phyloP scores from a whole-genome alignment of 2,329 filamentous ascomycete species.

The Colletotrichum sp. region DNA sequence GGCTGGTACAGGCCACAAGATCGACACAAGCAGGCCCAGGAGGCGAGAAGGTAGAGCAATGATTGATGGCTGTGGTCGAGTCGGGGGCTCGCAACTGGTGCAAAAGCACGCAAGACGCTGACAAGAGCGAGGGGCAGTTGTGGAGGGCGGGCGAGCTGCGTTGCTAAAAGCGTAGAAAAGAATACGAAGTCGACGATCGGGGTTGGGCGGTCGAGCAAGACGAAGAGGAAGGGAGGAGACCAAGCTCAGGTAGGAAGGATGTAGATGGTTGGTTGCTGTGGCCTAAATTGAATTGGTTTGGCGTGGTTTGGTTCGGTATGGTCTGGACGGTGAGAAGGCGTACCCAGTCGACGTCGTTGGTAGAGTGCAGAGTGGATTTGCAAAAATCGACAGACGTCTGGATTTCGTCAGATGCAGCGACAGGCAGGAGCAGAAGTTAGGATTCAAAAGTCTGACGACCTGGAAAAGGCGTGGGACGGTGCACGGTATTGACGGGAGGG shows the following conservation, averaged over 20 bases:
- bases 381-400: not conserved
- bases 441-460: not conserved
- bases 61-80: not conserved
- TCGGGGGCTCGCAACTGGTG: not conserved
- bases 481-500: not conserved
- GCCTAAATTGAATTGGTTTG: not conserved
- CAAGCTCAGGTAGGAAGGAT: not conserved
- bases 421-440: not conserved
- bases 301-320: not conserved
- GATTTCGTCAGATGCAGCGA: not conserved
- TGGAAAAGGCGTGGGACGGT: not conserved
- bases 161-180: not conserved
- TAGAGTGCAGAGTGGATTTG: not conserved
- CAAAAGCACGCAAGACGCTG: slow-evolving; percentile 7
- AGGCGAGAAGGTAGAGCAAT: not conserved
- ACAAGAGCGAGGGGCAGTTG: slow-evolving; percentile 1
- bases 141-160: not conserved
- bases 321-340: not conserved
- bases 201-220: not conserved
- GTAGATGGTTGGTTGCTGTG: not conserved
- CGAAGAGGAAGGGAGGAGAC: not conserved
- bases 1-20: slow-evolving; percentile 1
- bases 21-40: not conserved
- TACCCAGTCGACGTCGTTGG: not conserved
- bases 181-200: not conserved